These are phyloP conservation scores for Coniella lustricola DNA, from an alignment of 2,329 filamentous ascomycete species.

Conservation along the genomic window DNA sequence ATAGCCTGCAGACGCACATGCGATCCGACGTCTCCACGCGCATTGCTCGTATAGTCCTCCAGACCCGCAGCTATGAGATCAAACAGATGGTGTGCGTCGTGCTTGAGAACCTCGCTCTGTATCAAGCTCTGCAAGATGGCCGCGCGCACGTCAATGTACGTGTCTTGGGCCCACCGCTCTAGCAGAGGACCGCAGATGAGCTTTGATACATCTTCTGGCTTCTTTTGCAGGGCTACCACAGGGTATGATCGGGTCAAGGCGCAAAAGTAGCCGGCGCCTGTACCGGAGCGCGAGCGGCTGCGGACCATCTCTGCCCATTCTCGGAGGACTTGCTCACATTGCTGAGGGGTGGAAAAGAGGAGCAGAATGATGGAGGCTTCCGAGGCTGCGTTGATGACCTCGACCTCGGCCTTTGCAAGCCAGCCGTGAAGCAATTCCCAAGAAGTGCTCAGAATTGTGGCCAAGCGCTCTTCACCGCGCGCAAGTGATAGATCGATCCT, in stretches of 20 bases:
- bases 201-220: not conserved
- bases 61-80: conserved; percentile 51
- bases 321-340: conserved; percentile 33
- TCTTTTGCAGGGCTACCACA: conserved; percentile 22
- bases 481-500: not conserved
- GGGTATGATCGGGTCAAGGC: conserved; percentile 45
- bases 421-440: conserved; percentile 34
- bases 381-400: conserved; percentile 42
- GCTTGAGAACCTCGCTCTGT: conserved; percentile 36
- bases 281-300: conserved; percentile 26
- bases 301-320: conserved; percentile 41
- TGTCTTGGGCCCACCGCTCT: conserved; percentile 45
- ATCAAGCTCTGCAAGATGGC: conserved; percentile 50
- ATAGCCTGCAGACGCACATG: conserved; percentile 77
- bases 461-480: not conserved
- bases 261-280: conserved; percentile 45
- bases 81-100: conserved; percentile 35
- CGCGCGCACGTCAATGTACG: conserved; percentile 44
- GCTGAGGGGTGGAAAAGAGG: conserved; percentile 31
- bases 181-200: conserved; percentile 39
- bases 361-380: conserved; percentile 45
- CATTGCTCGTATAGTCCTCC: conserved; percentile 86
- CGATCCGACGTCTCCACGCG: conserved; percentile 84
- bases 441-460: conserved; percentile 17
- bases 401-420: conserved; percentile 43